Evolutionary conservation across 306 rosid species (phyloP).

Genomic region (Lagenaria siceraria): DNA sequence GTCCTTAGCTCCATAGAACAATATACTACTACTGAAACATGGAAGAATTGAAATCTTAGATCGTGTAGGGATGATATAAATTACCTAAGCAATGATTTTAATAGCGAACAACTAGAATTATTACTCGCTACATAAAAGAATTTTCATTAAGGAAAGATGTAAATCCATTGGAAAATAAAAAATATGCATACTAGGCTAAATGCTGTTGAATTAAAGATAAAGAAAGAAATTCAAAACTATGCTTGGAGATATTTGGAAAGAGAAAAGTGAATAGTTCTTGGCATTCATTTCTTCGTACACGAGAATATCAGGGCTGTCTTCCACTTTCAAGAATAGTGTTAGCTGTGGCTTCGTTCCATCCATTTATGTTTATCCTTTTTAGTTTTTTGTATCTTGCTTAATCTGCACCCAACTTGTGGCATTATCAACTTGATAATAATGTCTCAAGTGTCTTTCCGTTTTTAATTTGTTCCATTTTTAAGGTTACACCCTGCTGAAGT

Average conservation of each 20-base stretch:
- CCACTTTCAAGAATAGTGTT: background rate
- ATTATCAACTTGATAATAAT: background rate
- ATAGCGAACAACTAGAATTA: background rate
- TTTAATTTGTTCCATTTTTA: background rate
- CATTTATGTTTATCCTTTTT: background rate
- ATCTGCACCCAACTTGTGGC: background rate
- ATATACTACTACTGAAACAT: no score
- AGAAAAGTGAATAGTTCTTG: background rate
- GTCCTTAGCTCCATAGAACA: background rate
- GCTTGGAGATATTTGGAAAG: background rate
- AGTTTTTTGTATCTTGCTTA: background rate
- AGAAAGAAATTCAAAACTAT: background rate
- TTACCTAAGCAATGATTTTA: no score
- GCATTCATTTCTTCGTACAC: background rate
- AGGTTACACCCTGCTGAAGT: background rate
- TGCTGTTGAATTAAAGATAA: background rate
- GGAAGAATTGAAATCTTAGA: no score
- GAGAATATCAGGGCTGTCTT: background rate
- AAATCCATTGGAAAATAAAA: no score
- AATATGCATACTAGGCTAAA: no score
- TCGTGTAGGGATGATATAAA: background rate
- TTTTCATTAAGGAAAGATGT: no score
- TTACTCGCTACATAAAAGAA: no score
- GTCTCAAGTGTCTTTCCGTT: background rate
- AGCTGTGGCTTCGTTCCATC: background rate